Conservation (phyloP, 2,329 filamentous ascomycete species). For the Fusarium sp. region DNA sequence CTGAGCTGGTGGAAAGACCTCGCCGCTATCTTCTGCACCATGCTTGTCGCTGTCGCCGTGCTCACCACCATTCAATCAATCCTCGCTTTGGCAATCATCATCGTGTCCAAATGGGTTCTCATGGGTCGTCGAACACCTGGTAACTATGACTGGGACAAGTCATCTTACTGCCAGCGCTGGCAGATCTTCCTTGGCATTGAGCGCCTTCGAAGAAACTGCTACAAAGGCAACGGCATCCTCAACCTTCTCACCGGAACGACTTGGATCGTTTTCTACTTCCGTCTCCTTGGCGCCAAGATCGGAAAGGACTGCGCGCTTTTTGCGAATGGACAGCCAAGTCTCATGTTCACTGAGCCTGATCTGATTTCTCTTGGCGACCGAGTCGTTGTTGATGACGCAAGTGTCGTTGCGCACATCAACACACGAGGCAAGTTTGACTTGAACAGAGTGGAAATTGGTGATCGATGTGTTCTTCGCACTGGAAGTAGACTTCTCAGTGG, state of each 20-base stretch:
- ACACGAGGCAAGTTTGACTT: slow-evolving; percentile 18
- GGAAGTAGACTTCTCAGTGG: slow-evolving; percentile 18
- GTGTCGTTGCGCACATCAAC: slow-evolving; percentile 22
- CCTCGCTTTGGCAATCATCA: background rate
- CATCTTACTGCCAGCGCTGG: slow-evolving; percentile 18
- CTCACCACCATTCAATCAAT: background rate
- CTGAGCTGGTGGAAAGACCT: slow-evolving; percentile 6
- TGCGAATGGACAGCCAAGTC: background rate
- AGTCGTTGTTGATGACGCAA: slow-evolving; percentile 12
- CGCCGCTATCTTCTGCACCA: slow-evolving; percentile 5
- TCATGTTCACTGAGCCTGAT: slow-evolving; percentile 16
- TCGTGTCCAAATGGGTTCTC: slow-evolving; percentile 6
- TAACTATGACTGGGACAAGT: slow-evolving; percentile 24
- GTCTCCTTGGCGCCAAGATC: slow-evolving; percentile 3
- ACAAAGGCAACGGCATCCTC: background rate
- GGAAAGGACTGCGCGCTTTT: slow-evolving; percentile 17
- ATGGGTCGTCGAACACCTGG: slow-evolving; percentile 11
- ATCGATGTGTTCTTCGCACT: slow-evolving; percentile 6
- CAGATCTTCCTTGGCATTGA: slow-evolving; percentile 22
- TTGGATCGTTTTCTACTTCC: slow-evolving; percentile 17
- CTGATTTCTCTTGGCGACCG: background rate
- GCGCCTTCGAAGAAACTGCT: background rate
- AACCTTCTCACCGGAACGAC: background rate
- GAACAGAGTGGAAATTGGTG: slow-evolving; percentile 12
- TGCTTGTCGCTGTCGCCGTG: background rate